Base-by-base conservation (phyloP, 2,329 filamentous ascomycete species). In the Fusarium armeniacum region DNA sequence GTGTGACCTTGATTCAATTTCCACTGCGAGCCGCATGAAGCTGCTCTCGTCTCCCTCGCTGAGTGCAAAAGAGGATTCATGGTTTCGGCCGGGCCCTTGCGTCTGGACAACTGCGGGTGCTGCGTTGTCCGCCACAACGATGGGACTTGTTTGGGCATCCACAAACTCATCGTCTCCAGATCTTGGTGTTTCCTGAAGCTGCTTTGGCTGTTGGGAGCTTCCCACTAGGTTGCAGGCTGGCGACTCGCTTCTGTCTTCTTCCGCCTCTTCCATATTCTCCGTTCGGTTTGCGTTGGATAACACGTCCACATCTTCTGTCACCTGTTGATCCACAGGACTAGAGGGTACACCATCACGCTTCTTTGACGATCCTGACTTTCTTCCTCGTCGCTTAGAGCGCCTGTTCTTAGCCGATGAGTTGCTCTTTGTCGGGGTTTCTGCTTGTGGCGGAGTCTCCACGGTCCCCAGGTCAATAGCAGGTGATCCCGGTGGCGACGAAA, bases 401-500 rank as follows among this genome's bases (percentile, higher is more conserved):
- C 51, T 46, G 32, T 41, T 64, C 56, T 56, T 67, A 20, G 49
- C 24, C 6, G 55, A 43, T 24, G 32, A 36, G 40, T 41, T 50
- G 44, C 60, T 33, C 36, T 54, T 49, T 26, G 36, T 24, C 11
- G 58, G 41, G 49, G 52, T 56, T 13, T 51, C 67, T 36, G 58
- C 41, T 28, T 69, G 60, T 28, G 59, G 28, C 28, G 56, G 64
- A 15, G 63, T 49, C 20, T 60, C 56, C 2, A 38, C 18, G 10
- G 62, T 54, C 24, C 78, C 79, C n/a, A 76, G 77, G 22, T 71
- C 76, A 4, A 75, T 69, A 26, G 76, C 74, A 4, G 87, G 87
- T 4, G 87, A 87, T 13, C 83, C 85, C 1, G 84, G 84, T 12
- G 87, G 87, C 3, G 87, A 89, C 2, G 86, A 88, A n/a, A 88